Base-by-base conservation (phyloP, 345 rosid genomes). In the Eucalyptus pauciflora region DNA sequence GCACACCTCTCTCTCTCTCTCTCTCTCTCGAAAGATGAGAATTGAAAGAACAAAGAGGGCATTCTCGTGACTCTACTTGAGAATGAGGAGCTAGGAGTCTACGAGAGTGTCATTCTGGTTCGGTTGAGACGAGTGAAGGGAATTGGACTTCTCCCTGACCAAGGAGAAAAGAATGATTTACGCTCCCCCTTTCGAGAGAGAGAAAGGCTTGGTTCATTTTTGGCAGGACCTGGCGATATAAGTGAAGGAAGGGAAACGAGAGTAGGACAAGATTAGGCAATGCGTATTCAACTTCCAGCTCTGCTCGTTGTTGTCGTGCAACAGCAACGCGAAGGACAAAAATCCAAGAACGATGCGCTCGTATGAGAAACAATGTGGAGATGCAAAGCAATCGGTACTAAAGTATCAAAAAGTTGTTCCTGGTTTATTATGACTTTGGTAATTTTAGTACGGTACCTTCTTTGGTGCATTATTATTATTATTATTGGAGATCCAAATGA, bases 1-100 rank as follows among this genome's bases (percentile, higher is more conserved):
- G 81, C 25, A 71, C 81, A 18, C 46, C 13, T 91, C 91, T 94
- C 92, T 87, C 91, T 94, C 92, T 87, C 89, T 83, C 90, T 58
- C 95, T 93, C 69, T 27, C 69, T 60, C 69, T 62, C 69, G 24
- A 69, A 76, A 76, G 83, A 76, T 76, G 83, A 76, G 83, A 76
- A 76, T 76, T 76, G 83, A 76, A 76, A 76, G 48, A 76, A 76
- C 48, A 76, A 76, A 76, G 83, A 76, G 83, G 83, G 83, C 83
- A 37, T 20, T 76, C 83, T 76, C 48, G 83, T 76, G 83, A 76
- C 83, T 71, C 81, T 41, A 76, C 46, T 76, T 41, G 48, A 37
- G 83, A 37, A 37, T 37, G 83, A 37, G 48, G 48, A 45, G 48
- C 83, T 76, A 41, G 83, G 15, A 18, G 83, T 76, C 83, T 41